These are phyloP conservation scores for Suhomyces faveliae DNA, from an alignment of 805 yeast species.

Conservation along the genomic window DNA sequence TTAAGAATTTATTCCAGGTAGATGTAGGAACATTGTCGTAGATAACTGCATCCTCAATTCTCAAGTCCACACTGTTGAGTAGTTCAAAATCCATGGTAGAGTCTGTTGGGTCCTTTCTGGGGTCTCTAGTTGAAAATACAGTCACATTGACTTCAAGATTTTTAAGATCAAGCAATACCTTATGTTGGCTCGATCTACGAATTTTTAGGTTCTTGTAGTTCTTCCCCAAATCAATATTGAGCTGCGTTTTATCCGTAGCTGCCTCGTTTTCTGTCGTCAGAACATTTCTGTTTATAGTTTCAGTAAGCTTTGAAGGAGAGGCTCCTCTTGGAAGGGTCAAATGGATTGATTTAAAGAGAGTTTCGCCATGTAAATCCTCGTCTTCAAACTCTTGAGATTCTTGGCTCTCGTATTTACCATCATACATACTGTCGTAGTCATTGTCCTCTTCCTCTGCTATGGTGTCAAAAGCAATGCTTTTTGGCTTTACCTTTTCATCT, in stretches of 20 bases:
- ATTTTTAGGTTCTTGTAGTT: constrained; percentile 49
- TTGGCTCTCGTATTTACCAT: neutral
- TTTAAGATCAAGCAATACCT: constrained; percentile 53
- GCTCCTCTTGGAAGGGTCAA: constrained; percentile 54
- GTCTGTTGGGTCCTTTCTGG: constrained; percentile 36
- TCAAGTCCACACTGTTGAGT: constrained; percentile 49
- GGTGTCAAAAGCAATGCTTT: neutral
- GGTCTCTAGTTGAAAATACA: constrained; percentile 49
- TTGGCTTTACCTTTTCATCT: neutral
- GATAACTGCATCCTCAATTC: constrained; percentile 55
- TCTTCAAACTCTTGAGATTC: constrained; percentile 6
- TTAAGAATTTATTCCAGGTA: constrained; percentile 83
- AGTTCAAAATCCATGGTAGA: constrained; percentile 37
- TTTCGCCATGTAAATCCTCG: constrained; percentile 34
- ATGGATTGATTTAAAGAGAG: constrained; percentile 77
- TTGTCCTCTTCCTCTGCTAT: neutral
- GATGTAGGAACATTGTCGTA: constrained; percentile 82
- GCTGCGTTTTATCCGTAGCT: constrained; percentile 9
- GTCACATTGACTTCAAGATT: constrained; percentile 50
- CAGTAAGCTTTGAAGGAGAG: constrained; percentile 47
- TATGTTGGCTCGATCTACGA: constrained; percentile 63
- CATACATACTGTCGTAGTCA: neutral
- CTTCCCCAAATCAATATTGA: constrained; percentile 32
- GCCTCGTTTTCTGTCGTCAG: constrained; percentile 17
- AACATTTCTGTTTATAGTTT: constrained; percentile 50